Conservation (phyloP, 345 rosid species). For the Hibiscus syriacus region DNA sequence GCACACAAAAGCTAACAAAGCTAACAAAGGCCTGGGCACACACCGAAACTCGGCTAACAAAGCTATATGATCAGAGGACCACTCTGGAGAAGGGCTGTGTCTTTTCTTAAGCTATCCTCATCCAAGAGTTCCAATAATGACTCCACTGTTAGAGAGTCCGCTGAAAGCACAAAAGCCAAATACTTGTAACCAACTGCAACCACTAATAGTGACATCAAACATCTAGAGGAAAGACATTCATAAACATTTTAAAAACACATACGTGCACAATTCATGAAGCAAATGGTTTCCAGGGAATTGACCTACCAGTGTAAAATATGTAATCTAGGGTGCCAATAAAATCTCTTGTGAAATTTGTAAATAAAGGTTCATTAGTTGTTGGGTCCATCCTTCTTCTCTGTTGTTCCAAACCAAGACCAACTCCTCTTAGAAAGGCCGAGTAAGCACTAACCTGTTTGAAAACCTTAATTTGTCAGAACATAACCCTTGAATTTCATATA, state of each 20-base stretch:
- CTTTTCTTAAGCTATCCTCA: conserved; percentile 94
- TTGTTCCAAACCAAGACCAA: conserved; percentile 50
- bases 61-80: conserved; percentile 98
- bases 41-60: conserved; percentile 92
- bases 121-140: conserved; percentile 93
- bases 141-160: conserved; percentile 85
- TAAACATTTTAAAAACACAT: too few species aligned
- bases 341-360: conserved; percentile 92
- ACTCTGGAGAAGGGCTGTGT: conserved; percentile 99
- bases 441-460: conserved; percentile 89
- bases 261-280: too few species aligned
- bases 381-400: conserved; percentile 90
- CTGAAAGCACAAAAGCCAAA: conserved; percentile 34
- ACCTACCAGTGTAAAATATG: conserved; percentile 87
- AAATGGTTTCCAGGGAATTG: background rate
- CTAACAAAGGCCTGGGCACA: conserved; percentile 82
- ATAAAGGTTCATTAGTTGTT: conserved; percentile 78
- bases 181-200: background rate
- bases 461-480: conserved; percentile 14
- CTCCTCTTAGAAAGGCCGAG: conserved; percentile 79
- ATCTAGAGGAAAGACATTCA: background rate
- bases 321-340: conserved; percentile 91
- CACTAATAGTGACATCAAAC: conserved; percentile 8
- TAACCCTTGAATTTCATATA: background rate
- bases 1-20: too few species aligned